Evolutionary conservation across 495 filamentous ascomycete genomes (phyloP).

Genomic region (Aspergillus avenaceus): DNA sequence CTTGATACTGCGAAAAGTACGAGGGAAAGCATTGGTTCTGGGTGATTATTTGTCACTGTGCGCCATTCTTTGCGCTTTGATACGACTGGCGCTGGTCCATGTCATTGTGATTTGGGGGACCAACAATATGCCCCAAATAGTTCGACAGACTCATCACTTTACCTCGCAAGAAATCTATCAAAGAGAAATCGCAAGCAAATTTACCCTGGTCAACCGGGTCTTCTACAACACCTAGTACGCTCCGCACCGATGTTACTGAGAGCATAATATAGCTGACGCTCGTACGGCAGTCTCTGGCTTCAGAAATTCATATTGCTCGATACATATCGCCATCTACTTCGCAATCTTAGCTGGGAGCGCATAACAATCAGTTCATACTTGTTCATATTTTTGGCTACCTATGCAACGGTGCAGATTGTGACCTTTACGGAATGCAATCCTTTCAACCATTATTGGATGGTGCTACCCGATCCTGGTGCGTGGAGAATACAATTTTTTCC

Average conservation of each 20-base stretch:
- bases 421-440: conserved; percentile 45
- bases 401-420: conserved; percentile 28
- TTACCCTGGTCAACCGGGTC: conserved; percentile 22
- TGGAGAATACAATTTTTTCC: neutral
- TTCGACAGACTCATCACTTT: conserved; percentile 19
- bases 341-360: conserved; percentile 28
- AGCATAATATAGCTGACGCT: neutral
- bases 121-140: conserved; percentile 24
- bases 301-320: conserved; percentile 39
- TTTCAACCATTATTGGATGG: conserved; percentile 39
- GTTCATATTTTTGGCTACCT: conserved; percentile 27
- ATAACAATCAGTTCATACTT: conserved; percentile 29
- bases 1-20: conserved; percentile 18
- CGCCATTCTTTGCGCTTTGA: conserved; percentile 18
- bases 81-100: conserved; percentile 25
- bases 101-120: conserved; percentile 32
- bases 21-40: conserved; percentile 16
- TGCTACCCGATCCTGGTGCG: conserved; percentile 34
- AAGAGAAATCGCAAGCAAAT: conserved; percentile 27
- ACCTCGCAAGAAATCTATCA: conserved; percentile 24
- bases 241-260: neutral
- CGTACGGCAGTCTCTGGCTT: conserved; percentile 31
- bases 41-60: conserved; percentile 28
- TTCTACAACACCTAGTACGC: conserved; percentile 33
- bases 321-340: conserved; percentile 36